Evolutionary conservation across 805 yeast genomes (phyloP), one percentile per base, ranked within the genome.

Genomic region (Kuraishia ogatae): DNA sequence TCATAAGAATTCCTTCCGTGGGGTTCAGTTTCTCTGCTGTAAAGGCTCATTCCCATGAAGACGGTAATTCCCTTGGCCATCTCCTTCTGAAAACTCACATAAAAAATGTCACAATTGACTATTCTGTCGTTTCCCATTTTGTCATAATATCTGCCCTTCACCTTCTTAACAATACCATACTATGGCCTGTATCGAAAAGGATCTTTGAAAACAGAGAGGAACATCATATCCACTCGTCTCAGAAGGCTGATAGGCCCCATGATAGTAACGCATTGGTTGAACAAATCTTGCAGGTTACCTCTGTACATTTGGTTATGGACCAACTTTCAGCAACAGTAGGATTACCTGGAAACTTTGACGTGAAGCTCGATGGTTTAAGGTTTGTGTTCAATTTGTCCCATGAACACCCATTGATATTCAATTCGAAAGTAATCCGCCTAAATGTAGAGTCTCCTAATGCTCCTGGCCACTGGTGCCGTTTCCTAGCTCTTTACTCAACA

Each of bases 371-470:
- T 58, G 26, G 72, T 0, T 65, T 73, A 7, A 66, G 65, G 6
- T 48, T 67, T 1, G 62, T 56, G 19, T 51, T 69, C 1, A 50
- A 56, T 4, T 19, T 58, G 19, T 57, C 66, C 0, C 59, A 60
- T 7, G 57, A 64, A 7, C 53, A 58, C 1, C 56, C 63, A 0
- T 63, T 59, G 17, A 48, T 8, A 3, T 19, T 71, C 1, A 50
- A 52, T 6, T 59, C 62, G 35, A 60, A 63, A 8, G 70, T 73
- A 51, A 53, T 72, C 2, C 68, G 87, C 52, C 54, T 78, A 2
- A 71, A 82, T 56, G 79, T 79, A 1, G 81, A 79, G 53, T 82
- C 86, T 0, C 84, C 87, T 1, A 68, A 76, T 0, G 58, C 71
- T 1, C 66, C 71, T 1, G 72, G 70, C 1, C 67, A 64, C 50